Conservation (phyloP, 768 basidiomycete genomes). For the Stropharia rugosoannulata region DNA sequence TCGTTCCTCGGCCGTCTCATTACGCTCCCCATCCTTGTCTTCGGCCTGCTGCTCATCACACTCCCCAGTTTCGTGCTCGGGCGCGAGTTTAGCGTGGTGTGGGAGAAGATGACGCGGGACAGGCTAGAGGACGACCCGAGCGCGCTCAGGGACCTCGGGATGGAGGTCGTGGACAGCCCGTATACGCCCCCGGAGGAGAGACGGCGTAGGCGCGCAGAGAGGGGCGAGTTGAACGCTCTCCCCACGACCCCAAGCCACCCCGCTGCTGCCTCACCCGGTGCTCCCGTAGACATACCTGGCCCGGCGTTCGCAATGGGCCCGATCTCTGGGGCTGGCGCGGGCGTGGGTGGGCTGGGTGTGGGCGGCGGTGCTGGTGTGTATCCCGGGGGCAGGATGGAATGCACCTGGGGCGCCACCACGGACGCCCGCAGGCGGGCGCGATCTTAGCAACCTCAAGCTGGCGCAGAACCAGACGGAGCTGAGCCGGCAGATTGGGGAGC, state of each 20-base stretch:
- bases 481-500: constrained; percentile 60
- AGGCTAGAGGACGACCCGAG: constrained; percentile 15
- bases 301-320: no score
- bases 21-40: constrained; percentile 83
- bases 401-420: constrained; percentile 1
- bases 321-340: no score
- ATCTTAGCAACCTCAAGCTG: constrained; percentile 58
- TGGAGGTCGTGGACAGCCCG: neutral
- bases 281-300: no score
- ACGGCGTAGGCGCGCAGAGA: neutral
- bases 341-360: no score
- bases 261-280: no score
- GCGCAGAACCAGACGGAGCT: constrained; percentile 69
- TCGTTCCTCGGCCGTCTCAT: constrained; percentile 86
- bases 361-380: neutral
- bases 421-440: constrained; percentile 22
- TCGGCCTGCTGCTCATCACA: constrained; percentile 86
- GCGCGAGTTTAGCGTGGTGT: constrained; percentile 86
- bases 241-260: neutral
- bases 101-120: constrained; percentile 73
- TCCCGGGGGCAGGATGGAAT: neutral
- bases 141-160: neutral
- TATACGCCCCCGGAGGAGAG: neutral
- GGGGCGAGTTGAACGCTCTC: neutral
- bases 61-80: constrained; percentile 91